phyloP scores from a whole-genome alignment of 805 yeast species.

The Blastobotrys terrestris region DNA sequence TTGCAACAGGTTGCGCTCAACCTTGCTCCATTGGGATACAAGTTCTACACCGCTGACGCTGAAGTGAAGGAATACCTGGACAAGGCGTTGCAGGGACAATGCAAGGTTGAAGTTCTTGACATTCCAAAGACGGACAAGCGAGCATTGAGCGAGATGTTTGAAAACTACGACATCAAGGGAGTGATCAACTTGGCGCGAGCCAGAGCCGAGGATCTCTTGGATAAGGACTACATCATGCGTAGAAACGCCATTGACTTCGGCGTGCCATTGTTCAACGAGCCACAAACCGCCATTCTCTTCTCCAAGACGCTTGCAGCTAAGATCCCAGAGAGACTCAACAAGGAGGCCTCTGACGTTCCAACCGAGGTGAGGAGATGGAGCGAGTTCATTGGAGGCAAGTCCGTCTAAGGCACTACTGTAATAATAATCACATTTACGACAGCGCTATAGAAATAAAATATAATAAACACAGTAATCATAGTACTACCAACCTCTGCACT shows the following conservation, averaged over 20 bases:
- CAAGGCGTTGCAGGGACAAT: constrained; percentile 35
- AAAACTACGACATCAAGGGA: constrained; percentile 71
- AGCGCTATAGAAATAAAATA: neutral
- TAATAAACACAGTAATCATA: no score
- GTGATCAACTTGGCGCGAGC: constrained; percentile 90
- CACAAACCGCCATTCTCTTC: constrained; percentile 83
- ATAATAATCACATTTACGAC: no score
- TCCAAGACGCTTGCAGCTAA: constrained; percentile 75
- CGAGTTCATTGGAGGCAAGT: constrained; percentile 92
- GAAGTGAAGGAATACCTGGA: constrained; percentile 66
- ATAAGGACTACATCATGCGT: constrained; percentile 95
- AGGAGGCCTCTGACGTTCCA: constrained; percentile 52
- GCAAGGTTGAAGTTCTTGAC: constrained; percentile 60
- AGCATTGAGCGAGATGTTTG: constrained; percentile 88
- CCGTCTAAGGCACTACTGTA: constrained; percentile 46
- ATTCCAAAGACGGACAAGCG: constrained; percentile 94
- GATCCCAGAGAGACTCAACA: constrained; percentile 51
- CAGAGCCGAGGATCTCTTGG: constrained; percentile 78
- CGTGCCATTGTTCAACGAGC: constrained; percentile 93
- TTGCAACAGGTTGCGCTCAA: constrained; percentile 69
- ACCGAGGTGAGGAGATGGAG: constrained; percentile 92
- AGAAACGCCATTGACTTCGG: constrained; percentile 98
- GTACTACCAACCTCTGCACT: no score
- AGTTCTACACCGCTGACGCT: constrained; percentile 69
- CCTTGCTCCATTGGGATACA: constrained; percentile 70